phyloP scores from a whole-genome alignment of 1,284 basidiomycete species.

The Thecaphora frezii region DNA sequence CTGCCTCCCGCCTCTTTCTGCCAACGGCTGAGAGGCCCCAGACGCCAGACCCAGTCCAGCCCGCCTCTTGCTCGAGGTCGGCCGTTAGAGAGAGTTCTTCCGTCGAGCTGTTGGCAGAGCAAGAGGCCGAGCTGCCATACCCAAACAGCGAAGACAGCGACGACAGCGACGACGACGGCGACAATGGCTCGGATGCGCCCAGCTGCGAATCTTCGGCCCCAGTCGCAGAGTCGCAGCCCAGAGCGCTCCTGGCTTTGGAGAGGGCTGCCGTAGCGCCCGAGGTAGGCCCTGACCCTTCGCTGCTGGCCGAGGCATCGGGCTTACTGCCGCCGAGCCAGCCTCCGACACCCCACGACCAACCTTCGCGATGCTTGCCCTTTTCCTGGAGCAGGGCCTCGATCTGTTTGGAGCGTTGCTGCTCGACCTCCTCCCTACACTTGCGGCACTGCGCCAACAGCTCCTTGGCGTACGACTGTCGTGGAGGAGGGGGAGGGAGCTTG shows the following conservation, averaged over 20 bases:
- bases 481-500: slow-evolving; percentile 25
- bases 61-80: slow-evolving; percentile 51
- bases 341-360: slow-evolving; percentile 14
- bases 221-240: neutral
- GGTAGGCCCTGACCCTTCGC: slow-evolving; percentile 11
- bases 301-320: neutral
- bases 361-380: neutral
- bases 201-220: too few species aligned
- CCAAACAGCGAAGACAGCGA: slow-evolving; percentile 28
- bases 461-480: slow-evolving; percentile 53
- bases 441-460: slow-evolving; percentile 55
- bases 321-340: slow-evolving; percentile 31
- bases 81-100: neutral
- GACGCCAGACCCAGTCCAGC: slow-evolving; percentile 56
- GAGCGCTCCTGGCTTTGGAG: neutral
- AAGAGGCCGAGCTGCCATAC: slow-evolving; percentile 7
- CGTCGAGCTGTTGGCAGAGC: slow-evolving; percentile 2
- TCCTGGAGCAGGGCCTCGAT: slow-evolving; percentile 12
- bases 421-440: slow-evolving; percentile 46
- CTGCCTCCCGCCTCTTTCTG: slow-evolving; percentile 35
- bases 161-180: slow-evolving; percentile 15
- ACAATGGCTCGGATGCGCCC: neutral
- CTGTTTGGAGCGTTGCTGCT: slow-evolving; percentile 23
- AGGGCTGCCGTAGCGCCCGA: neutral
- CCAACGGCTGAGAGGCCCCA: slow-evolving; percentile 55